Evolutionary conservation across 2,329 filamentous ascomycete genomes (phyloP), one percentile per base, ranked within the genome.

Genomic region (Nemania sp.): DNA sequence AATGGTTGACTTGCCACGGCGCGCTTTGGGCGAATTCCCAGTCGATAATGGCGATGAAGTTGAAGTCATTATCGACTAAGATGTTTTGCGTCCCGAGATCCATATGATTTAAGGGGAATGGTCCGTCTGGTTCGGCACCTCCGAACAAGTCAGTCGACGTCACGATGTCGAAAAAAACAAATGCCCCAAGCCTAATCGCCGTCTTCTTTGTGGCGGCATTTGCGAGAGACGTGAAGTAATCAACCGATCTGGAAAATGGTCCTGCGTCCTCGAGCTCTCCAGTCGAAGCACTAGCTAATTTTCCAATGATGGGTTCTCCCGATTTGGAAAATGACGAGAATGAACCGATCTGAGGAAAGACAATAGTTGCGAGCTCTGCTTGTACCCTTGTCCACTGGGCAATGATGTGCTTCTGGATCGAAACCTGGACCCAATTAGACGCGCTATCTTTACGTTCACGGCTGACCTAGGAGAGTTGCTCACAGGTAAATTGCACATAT

Each of bases 21-120:
- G 64, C 65, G 6, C 64, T 60, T 49, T 70, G 66, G 17, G 69
- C 67, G 40, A 67, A 66, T 44, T 71, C 68, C 67, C 64, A 69
- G 52, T 71, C 63, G 49, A 70, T 70, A 17, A 68, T 24, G 36
- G 68, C 66, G 1, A 70, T 22, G 55, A 70, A 64, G 51, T 68
- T 65, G 41, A 66, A 65, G 12, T 62, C 46, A 20, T 65, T 59
- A 34, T 70, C 67, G 15, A 71, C 61, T 1, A 72, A 52, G 17
- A 72, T 66, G 45, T 72, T 70, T 43, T 71, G 65, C 5, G 62
- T 64, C 26, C 67, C 66, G 15, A 72, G 59, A 47, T 71, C 67
- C 64, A 71, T 70, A 51, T 71, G 64, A 39, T 67, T 67, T 1
- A 71, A 52, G 30, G 61, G 64, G 51, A 64, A 67, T 11, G 24